Conservation (phyloP, 495 filamentous ascomycete species). For the Penicillium canescens region DNA sequence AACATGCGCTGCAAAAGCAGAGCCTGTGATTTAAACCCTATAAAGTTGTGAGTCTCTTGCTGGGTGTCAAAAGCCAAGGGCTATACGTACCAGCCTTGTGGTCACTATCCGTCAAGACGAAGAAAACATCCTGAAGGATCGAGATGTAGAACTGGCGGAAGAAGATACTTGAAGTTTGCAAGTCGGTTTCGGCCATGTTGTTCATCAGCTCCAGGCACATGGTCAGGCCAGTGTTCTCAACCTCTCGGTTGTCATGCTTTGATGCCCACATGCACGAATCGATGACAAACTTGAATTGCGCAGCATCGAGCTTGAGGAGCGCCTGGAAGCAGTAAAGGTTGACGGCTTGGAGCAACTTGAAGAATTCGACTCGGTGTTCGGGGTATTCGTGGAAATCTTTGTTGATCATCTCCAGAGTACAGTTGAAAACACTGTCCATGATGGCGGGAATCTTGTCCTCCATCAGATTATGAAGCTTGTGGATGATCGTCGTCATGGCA, state of each 20-base stretch:
- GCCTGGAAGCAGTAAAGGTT: conserved; percentile 96
- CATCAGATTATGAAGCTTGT: conserved; percentile 91
- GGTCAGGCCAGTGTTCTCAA: conserved; percentile 94
- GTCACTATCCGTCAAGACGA: conserved; percentile 94
- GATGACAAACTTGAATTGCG: conserved; percentile 98
- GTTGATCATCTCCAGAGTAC: conserved; percentile 99
- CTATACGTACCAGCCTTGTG: conserved; percentile 79
- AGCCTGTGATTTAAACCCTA: conserved; percentile 93
- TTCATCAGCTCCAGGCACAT: conserved; percentile 99
- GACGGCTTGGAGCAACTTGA: conserved; percentile 92
- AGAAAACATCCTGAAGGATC: conserved; percentile 98
- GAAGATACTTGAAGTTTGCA: conserved; percentile 83
- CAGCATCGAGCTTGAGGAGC: conserved; percentile 86
- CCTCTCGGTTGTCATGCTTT: conserved; percentile 98
- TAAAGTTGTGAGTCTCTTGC: conserved; percentile 6
- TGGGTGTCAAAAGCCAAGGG: not conserved
- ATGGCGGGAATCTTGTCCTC: conserved; percentile 96
- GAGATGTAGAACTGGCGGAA: conserved; percentile 95
- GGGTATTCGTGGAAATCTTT: conserved; percentile 99
- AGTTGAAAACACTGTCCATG: conserved; percentile 99
- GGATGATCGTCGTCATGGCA: conserved; percentile 96
- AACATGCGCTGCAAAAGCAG: conserved; percentile 94
- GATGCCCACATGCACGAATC: conserved; percentile 99
- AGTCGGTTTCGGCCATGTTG: conserved; percentile 93
- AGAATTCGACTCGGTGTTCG: conserved; percentile 97